phyloP scores from a whole-genome alignment of 306 rosid species.

The Pterocarpus santalinus region DNA sequence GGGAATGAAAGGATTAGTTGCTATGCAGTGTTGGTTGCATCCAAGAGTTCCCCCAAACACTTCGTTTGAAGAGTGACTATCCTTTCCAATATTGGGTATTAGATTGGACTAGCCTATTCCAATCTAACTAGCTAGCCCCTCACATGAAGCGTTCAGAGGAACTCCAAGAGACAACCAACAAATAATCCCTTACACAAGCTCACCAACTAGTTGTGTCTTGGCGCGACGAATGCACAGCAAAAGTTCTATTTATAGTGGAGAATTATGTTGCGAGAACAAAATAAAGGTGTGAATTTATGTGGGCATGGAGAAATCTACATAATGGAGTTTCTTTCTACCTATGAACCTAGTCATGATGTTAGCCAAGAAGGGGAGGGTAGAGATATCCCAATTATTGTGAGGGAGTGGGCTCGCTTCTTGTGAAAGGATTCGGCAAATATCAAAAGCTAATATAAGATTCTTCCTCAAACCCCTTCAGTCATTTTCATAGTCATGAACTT shows the following conservation, averaged over 20 bases:
- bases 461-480: conserved; percentile 19
- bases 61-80: background rate
- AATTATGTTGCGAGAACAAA: background rate
- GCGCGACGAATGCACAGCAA: too few species aligned
- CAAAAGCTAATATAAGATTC: background rate
- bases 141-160: background rate
- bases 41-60: background rate
- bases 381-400: background rate
- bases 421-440: background rate
- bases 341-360: background rate
- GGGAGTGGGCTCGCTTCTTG: background rate
- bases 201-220: too few species aligned
- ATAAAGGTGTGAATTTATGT: background rate
- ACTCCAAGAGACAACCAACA: background rate
- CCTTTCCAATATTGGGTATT: too few species aligned
- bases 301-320: background rate
- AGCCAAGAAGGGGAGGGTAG: background rate
- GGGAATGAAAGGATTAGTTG: background rate
- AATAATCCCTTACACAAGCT: background rate
- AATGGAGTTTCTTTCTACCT: background rate
- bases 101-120: too few species aligned
- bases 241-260: background rate
- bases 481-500: background rate
- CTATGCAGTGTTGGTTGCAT: background rate
- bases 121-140: too few species aligned